A percentile compares a stretch with the other conserved stretches of the same genome.
These are phyloP conservation scores for Ceratobasidium sp. DNA, from an alignment of 1,284 basidiomycete species.

Conservation along the genomic window DNA sequence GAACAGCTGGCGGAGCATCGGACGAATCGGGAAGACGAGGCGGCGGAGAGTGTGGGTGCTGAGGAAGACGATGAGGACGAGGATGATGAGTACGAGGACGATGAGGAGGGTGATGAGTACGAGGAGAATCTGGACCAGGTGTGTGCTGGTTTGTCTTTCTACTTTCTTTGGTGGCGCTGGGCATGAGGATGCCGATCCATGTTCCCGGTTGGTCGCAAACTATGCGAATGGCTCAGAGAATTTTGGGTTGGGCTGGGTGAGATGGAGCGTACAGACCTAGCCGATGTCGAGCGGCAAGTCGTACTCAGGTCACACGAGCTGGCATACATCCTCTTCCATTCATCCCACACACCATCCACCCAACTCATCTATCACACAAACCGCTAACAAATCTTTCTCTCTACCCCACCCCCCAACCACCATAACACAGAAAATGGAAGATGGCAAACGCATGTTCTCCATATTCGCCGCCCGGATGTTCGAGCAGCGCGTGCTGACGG, in stretches of 20 bases:
- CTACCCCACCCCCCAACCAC: too few species aligned
- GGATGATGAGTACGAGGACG: slow-evolving; percentile 65
- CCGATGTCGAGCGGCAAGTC: too few species aligned
- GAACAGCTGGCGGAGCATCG: slow-evolving; percentile 96
- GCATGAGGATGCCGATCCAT: too few species aligned
- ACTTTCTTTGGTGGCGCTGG: neutral
- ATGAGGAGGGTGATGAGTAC: slow-evolving; percentile 60
- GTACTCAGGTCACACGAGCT: too few species aligned
- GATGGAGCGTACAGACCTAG: too few species aligned
- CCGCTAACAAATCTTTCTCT: too few species aligned
- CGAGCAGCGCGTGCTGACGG: slow-evolving; percentile 95
- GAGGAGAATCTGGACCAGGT: slow-evolving; percentile 65
- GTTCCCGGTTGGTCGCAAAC: too few species aligned
- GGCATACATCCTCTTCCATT: too few species aligned
- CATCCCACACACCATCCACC: slow-evolving; percentile 56
- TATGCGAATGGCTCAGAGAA: too few species aligned
- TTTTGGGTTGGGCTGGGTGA: too few species aligned
- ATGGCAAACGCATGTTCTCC: slow-evolving; percentile 99
- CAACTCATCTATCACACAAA: slow-evolving; percentile 54
- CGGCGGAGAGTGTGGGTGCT: slow-evolving; percentile 78
- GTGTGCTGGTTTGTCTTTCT: neutral
- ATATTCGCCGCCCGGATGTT: slow-evolving; percentile 99
- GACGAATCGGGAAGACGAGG: slow-evolving; percentile 93
- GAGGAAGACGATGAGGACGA: slow-evolving; percentile 68
- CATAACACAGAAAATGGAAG: slow-evolving; percentile 86